phyloP scores from a whole-genome alignment of 345 rosid genomes.

The Cochlearia excelsa region DNA sequence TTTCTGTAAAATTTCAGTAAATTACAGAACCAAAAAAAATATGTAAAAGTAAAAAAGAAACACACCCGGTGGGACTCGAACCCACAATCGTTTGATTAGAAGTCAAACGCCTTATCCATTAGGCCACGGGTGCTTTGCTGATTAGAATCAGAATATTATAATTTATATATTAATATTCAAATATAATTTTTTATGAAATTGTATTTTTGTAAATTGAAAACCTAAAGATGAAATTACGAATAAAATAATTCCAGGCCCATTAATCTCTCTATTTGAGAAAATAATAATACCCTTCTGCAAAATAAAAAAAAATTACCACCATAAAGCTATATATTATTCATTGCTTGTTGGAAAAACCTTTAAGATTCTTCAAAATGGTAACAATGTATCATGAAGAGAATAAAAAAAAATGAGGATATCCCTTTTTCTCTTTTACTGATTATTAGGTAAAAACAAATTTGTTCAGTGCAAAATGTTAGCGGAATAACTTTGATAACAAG shows the following conservation, averaged over 20 bases:
- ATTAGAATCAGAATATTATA: no score
- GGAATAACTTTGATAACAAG: conserved; percentile 35
- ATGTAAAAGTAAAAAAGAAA: neutral
- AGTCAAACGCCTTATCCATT: conserved; percentile 87
- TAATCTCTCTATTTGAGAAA: no score
- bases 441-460: neutral
- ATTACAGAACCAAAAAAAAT: no score
- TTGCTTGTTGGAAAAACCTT: conserved; percentile 17
- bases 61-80: conserved; percentile 77
- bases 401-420: neutral
- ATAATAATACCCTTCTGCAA: no score
- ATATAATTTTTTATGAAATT: no score
- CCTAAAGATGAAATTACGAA: no score
- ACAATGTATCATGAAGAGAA: neutral
- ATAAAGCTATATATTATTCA: conserved; percentile 2
- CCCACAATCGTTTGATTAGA: conserved; percentile 90
- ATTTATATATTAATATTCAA: no score
- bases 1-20: no score
- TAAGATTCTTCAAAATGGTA: conserved; percentile 18
- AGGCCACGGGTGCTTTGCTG: conserved; percentile 52
- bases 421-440: conserved; percentile 5
- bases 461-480: conserved; percentile 3
- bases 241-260: no score
- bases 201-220: no score
- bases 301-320: no score